These are phyloP conservation scores for Phytophthora gonapodyides DNA, from an alignment of 352 stramenopile genomes.

Conservation along the genomic window DNA sequence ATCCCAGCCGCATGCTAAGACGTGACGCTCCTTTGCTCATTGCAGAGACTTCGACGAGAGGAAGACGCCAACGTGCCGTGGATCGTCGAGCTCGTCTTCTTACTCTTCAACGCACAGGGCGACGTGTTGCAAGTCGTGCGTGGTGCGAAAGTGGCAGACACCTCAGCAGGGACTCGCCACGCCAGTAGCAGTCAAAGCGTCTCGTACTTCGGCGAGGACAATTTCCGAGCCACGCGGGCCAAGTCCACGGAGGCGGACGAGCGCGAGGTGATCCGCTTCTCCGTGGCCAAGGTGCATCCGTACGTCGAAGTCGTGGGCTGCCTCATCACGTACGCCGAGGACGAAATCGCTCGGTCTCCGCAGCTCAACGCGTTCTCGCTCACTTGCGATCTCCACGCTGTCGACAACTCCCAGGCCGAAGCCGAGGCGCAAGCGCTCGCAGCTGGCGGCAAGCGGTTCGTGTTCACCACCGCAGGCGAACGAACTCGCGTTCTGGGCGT, in stretches of 20 bases:
- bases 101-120: constrained; percentile 66
- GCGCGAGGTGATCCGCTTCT: constrained; percentile 47
- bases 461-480: constrained; percentile 29
- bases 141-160: constrained; percentile 17
- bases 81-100: constrained; percentile 54
- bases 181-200: constrained; percentile 1
- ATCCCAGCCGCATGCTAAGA: neutral
- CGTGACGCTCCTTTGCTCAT: neutral
- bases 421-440: constrained; percentile 33
- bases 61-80: constrained; percentile 39
- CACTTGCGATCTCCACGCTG: constrained; percentile 41
- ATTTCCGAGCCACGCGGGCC: constrained; percentile 42
- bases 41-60: constrained; percentile 41
- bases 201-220: constrained; percentile 39
- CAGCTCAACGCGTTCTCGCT: constrained; percentile 53
- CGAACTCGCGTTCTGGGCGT: constrained; percentile 29
- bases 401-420: constrained; percentile 34
- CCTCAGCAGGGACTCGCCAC: neutral
- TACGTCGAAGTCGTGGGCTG: constrained; percentile 57
- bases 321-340: constrained; percentile 48
- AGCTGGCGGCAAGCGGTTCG: constrained; percentile 30
- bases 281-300: constrained; percentile 43
- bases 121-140: constrained; percentile 52
- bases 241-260: constrained; percentile 47
- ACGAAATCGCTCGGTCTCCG: constrained; percentile 52